Base-by-base conservation (phyloP, 176 grass and related monocot species). In the Dendrocalamus sinicus region DNA sequence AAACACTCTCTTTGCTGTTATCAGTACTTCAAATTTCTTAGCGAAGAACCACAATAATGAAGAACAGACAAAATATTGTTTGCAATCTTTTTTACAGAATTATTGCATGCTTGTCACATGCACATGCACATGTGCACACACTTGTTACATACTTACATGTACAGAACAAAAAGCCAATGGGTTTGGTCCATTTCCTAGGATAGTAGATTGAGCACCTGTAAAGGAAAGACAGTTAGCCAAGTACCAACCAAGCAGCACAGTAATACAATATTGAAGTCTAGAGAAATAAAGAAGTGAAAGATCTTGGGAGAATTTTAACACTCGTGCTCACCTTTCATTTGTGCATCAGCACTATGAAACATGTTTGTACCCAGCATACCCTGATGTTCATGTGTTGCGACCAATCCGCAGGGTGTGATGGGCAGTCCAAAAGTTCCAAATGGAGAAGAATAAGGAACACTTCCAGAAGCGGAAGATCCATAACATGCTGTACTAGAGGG, bases 401-500 rank as follows among this genome's bases (percentile, higher is more conserved):
- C 22, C 6, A 9, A 77, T 30, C 43, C 60, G 12, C 75, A 91
- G 30, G 59, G 12, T 75, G 40, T 37, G 69, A 32, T 22, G 5
- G 61, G n/a, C 12, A 58, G 46, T 60, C 66, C 55, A 12, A 73
- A 24, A 75, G 57, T 50, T 85, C 59, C 74, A 72, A 86, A 75
- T 81, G 82, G 81, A 91, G 84, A 39, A 81, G 74, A 79, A 84
- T 87, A 84, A 41, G 47, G 76, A 73, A 60, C 69, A 84, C 81
- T 82, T 71, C 86, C 81, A 73, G 77, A 76, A 66, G 22, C 8
- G 19, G 82, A 89, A 84, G 83, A 70, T 88, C 85, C 85, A 79
- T 65, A 80, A 71, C 66, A 72, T 30, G 53, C 85, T 89, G 91
- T 86, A 93, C 81, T 81, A 82, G 83, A 82, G 86, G 78, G 83